Conservation (phyloP, 2,329 filamentous ascomycete species). For the Trichoderma simmonsii region DNA sequence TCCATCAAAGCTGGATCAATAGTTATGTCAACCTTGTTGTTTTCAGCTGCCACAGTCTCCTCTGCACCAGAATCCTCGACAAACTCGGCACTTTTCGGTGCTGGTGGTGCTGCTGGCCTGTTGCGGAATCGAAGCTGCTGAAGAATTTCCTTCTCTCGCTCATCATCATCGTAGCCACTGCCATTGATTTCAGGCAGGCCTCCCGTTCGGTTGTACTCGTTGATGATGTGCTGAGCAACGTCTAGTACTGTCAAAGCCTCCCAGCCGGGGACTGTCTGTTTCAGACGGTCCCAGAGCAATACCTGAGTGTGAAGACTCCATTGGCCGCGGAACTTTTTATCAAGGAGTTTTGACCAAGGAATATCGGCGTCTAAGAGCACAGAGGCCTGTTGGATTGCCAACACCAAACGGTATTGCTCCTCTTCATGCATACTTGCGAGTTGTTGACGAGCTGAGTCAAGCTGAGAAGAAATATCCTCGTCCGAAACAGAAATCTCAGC, state of each 20-base stretch:
- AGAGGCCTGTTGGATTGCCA: conserved; percentile 41
- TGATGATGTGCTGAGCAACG: conserved; percentile 35
- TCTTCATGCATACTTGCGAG: conserved; percentile 40
- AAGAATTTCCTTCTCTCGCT: conserved; percentile 33
- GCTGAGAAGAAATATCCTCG: conserved; percentile 39
- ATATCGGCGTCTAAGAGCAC: conserved; percentile 45
- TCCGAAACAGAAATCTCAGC: conserved; percentile 24
- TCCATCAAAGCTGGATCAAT: conserved; percentile 33
- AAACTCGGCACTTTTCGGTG: conserved; percentile 29
- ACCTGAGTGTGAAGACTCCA: conserved; percentile 39
- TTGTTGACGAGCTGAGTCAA: conserved; percentile 43
- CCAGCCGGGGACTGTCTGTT: conserved; percentile 33
- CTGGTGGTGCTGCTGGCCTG: not conserved
- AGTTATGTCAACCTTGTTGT: conserved; percentile 28
- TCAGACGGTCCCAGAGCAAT: conserved; percentile 40
- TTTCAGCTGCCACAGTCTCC: conserved; percentile 17
- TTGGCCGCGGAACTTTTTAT: conserved; percentile 38
- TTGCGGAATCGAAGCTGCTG: conserved; percentile 22
- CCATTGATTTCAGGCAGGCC: conserved; percentile 34
- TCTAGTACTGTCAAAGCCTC: conserved; percentile 34
- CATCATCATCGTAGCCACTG: conserved; percentile 30
- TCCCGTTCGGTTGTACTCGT: conserved; percentile 34
- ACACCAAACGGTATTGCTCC: conserved; percentile 45
- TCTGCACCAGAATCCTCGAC: conserved; percentile 32
- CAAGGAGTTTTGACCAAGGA: conserved; percentile 46